Evolutionary conservation across 495 filamentous ascomycete species (phyloP), one percentile per base, ranked within the genome.

Genomic region (Lophiotrema nucula): DNA sequence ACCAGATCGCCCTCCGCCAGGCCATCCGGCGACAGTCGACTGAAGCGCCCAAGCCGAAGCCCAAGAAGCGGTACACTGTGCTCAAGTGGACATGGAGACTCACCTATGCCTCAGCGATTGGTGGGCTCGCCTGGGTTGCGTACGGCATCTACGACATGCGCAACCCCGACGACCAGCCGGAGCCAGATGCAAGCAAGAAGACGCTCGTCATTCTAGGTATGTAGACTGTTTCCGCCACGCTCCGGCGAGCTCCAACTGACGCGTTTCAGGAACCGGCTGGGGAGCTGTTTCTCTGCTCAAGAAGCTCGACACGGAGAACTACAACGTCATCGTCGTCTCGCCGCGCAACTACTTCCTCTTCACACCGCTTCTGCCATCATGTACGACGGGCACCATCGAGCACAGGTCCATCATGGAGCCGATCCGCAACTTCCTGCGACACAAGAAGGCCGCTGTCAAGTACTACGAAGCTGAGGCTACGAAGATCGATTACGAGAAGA

Each of bases 361-460:
- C 81, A 99, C 95, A 16, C 93, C 93, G 38, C 83, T 99, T 42
- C 82, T 99, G 38, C 93, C 93, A 48, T 96, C 90, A 70, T 97
- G 95, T 75, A 97, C 93, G 22, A 96, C 90, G 47, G 93, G 95
- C 71, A 86, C 88, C 64, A 92, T 99, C 69, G 95, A 99, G 78
- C 95, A 97, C 78, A 89, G 95, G 69, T 96, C 90, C 60, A 97
- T 99, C 73, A 97, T 99, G 92, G 93, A 99, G 79, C 93, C 93
- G 24, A 83, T 99, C 59, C 87, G 93, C 58, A 93, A 92, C 72
- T 93, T 99, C 71, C 78, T 95, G 28, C 86, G 92, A 62, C 88
- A 91, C 73, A 97, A 97, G 81, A 88, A 89, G 72, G 88, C 87
- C 45, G 79, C 83, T 45, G 93, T 95, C 68, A 89, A 91, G 71